phyloP scores from a whole-genome alignment of 1,284 basidiomycete genomes.

The Fomitopsis schrenkii region DNA sequence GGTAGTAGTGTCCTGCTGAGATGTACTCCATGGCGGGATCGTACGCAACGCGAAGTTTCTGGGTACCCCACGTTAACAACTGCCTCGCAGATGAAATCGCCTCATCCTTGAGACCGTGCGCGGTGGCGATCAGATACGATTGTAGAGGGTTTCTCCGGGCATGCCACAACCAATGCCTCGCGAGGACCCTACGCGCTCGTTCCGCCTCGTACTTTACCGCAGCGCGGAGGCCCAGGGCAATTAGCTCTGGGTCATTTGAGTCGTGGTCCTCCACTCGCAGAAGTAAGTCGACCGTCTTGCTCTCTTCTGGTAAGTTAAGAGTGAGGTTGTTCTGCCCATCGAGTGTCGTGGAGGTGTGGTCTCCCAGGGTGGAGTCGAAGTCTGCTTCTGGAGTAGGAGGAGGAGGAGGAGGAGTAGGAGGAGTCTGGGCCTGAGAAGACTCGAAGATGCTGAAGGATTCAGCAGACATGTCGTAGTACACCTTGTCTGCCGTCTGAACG shows the following conservation, averaged over 20 bases:
- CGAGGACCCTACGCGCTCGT: neutral
- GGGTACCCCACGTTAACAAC: neutral
- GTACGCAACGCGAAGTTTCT: neutral
- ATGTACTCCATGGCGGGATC: constrained; percentile 10
- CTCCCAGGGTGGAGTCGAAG: neutral
- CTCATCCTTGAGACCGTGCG: neutral
- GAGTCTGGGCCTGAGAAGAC: neutral
- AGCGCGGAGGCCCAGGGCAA: neutral
- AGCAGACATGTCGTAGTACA: neutral
- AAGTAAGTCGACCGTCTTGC: constrained; percentile 42
- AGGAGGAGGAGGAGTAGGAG: no score
- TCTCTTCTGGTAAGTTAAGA: constrained; percentile 33
- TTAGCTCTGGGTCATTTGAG: neutral
- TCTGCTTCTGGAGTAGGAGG: neutral
- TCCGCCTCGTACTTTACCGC: neutral
- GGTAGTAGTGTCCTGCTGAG: constrained; percentile 6
- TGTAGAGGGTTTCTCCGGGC: neutral
- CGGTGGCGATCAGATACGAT: neutral
- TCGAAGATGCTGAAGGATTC: neutral
- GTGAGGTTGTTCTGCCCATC: constrained; percentile 9
- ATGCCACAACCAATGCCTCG: neutral
- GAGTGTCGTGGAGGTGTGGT: neutral
- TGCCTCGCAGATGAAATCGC: neutral
- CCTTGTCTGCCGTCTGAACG: neutral
- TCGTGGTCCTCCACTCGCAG: constrained; percentile 34